Conservation (phyloP, 1,139 yeast species). For the Candida sojae region DNA sequence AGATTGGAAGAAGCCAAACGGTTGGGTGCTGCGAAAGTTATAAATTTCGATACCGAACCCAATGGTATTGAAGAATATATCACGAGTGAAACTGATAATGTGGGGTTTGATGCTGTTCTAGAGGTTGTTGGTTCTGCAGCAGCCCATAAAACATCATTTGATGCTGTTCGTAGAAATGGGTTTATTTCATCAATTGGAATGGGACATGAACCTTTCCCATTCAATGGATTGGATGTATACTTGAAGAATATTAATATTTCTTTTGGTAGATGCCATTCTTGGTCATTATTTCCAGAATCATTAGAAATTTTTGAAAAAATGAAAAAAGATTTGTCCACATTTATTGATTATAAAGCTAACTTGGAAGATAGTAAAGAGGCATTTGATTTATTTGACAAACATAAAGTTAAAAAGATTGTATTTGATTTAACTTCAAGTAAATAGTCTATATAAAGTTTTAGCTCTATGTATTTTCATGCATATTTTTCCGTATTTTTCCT, state of each 20-base stretch:
- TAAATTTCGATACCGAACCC: conserved; percentile 42
- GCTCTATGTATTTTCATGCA: background rate
- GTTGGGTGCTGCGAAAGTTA: conserved; percentile 45
- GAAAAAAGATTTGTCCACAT: conserved; percentile 45
- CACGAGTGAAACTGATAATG: conserved; percentile 28
- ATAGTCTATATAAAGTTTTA: background rate
- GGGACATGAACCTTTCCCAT: conserved; percentile 61
- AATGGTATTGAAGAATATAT: conserved; percentile 26
- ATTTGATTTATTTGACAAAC: conserved; percentile 53
- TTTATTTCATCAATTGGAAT: conserved; percentile 62
- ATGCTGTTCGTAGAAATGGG: conserved; percentile 59
- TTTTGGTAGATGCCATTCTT: conserved; percentile 67
- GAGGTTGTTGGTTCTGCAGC: conserved; percentile 58
- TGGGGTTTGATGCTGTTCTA: conserved; percentile 58
- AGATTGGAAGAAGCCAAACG: conserved; percentile 46
- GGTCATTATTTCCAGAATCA: conserved; percentile 58
- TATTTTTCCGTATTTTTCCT: background rate
- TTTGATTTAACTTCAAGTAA: conserved; percentile 27
- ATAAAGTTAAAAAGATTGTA: conserved; percentile 57
- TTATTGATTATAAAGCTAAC: conserved; percentile 48
- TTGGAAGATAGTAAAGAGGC: conserved; percentile 49
- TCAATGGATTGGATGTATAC: conserved; percentile 60
- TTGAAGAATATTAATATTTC: conserved; percentile 58
- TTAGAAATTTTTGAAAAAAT: conserved; percentile 48
- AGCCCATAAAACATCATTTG: conserved; percentile 54